A percentile compares a stretch with the other conserved stretches of the same genome.
phyloP scores from a whole-genome alignment of 345 rosid species.

The Eucalyptus sp. region DNA sequence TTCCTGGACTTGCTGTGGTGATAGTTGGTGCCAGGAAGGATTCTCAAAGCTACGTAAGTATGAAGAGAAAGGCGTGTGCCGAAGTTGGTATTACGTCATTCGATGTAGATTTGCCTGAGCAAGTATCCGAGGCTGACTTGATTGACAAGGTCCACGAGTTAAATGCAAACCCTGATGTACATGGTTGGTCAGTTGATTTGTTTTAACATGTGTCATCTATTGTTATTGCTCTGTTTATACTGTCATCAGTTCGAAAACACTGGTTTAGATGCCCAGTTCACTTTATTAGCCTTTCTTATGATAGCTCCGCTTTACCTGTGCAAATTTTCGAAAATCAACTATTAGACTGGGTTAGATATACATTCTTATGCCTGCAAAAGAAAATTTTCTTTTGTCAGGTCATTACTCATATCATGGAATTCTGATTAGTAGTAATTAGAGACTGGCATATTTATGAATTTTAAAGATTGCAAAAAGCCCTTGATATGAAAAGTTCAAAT shows the following conservation, averaged over 20 bases:
- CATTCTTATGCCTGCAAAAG: background rate
- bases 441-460: background rate
- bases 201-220: background rate
- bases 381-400: background rate
- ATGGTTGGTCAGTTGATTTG: slow-evolving; percentile 33
- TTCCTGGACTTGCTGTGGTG: slow-evolving; percentile 85
- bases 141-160: slow-evolving; percentile 78
- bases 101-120: slow-evolving; percentile 69
- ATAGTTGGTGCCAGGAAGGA: slow-evolving; percentile 79
- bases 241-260: background rate
- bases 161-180: slow-evolving; percentile 65
- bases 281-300: background rate
- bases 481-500: background rate
- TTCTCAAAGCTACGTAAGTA: slow-evolving; percentile 78
- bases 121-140: slow-evolving; percentile 54
- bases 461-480: background rate
- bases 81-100: slow-evolving; percentile 88
- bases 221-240: background rate
- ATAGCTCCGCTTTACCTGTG: background rate
- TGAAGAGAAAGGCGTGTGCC: slow-evolving; percentile 87
- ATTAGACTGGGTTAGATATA: background rate
- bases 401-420: background rate
- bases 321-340: background rate
- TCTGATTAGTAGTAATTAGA: background rate
- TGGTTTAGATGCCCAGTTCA: background rate